These are phyloP conservation scores for Berberis thunbergii DNA, from an alignment of 164 flowering plant genomes.

Conservation along the genomic window DNA sequence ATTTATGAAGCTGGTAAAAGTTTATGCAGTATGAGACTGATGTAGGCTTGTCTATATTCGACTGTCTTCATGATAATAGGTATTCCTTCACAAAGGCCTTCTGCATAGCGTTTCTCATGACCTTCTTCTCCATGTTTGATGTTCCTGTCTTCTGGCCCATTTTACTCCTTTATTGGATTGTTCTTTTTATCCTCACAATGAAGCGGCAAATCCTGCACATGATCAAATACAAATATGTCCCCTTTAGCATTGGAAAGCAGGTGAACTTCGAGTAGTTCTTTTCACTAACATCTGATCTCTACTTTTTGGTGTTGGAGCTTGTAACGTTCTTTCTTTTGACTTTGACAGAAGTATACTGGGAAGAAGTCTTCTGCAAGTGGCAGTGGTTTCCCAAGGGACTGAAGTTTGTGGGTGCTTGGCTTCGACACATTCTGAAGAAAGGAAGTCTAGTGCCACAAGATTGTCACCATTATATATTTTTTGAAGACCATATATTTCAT, in stretches of 20 bases:
- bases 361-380: conserved; percentile 29
- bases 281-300: not conserved
- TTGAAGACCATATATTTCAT: conserved; percentile 4
- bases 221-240: conserved; percentile 65
- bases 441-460: not conserved
- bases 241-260: conserved; percentile 70
- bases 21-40: not conserved
- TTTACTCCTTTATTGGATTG: conserved; percentile 63
- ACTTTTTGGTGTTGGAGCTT: not conserved
- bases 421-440: not conserved
- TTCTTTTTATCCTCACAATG: conserved; percentile 69
- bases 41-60: too few species aligned
- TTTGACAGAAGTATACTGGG: conserved; percentile 43
- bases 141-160: conserved; percentile 71
- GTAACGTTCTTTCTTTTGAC: not conserved
- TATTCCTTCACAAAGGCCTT: not conserved
- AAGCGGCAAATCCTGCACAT: conserved; percentile 75
- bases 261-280: conserved; percentile 19
- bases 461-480: conserved; percentile 9
- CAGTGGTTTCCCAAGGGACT: conserved; percentile 30
- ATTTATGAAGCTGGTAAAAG: not conserved
- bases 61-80: too few species aligned
- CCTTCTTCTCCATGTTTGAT: not conserved
- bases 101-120: not conserved
- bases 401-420: conserved; percentile 8